These are phyloP conservation scores for Gloeophyllum trabeum DNA, from an alignment of 768 basidiomycete genomes.

Conservation along the genomic window DNA sequence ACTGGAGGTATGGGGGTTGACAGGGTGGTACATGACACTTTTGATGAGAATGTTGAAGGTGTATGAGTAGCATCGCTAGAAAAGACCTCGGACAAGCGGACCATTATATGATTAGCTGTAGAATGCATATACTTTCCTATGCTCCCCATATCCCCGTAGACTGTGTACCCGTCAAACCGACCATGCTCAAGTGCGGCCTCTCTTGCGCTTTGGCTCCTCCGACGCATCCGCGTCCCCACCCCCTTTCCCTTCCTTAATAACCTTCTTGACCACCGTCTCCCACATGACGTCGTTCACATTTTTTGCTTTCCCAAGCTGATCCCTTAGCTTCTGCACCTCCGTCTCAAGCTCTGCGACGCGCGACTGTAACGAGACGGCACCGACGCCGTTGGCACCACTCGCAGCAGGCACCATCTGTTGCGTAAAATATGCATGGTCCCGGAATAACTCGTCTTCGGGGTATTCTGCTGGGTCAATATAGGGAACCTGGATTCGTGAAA, in stretches of 20 bases:
- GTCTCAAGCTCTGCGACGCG: constrained; percentile 59
- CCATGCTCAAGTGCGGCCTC: too few species aligned
- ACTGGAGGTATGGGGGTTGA: constrained; percentile 74
- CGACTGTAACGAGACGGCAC: constrained; percentile 32
- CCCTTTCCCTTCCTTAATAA: constrained; percentile 29
- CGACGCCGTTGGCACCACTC: constrained; percentile 12
- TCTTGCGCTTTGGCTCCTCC: background rate
- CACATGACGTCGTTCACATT: constrained; percentile 93
- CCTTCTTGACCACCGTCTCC: constrained; percentile 67
- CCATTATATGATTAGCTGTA: too few species aligned
- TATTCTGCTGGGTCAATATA: constrained; percentile 20
- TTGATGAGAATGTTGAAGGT: background rate
- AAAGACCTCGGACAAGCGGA: too few species aligned
- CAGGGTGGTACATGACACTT: constrained; percentile 54
- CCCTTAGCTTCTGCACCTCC: constrained; percentile 55
- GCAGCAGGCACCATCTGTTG: constrained; percentile 18
- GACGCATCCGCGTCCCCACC: constrained; percentile 8
- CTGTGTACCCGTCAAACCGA: too few species aligned
- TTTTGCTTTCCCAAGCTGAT: constrained; percentile 74
- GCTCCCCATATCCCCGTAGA: too few species aligned
- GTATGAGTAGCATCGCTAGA: background rate
- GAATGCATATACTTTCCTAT: background rate
- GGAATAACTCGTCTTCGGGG: constrained; percentile 40
- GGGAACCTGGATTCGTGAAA: background rate
- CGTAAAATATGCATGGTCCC: constrained; percentile 59